Percentiles rank a stretch among this genome's conserved stretches.
Evolutionary conservation across 129 eudicot genomes (phyloP).

Genomic region (Tanacetum coccineum): DNA sequence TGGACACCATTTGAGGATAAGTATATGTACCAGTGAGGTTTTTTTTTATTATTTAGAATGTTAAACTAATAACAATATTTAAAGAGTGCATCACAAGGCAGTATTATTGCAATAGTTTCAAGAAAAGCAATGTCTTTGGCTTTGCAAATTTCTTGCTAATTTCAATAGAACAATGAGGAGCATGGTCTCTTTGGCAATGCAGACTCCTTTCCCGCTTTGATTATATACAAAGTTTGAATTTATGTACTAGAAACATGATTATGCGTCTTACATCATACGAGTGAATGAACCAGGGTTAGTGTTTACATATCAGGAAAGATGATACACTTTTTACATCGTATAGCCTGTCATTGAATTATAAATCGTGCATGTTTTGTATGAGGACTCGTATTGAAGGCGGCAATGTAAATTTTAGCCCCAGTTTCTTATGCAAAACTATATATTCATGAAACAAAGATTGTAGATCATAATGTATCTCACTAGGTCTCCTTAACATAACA

Average conservation of each 20-base stretch:
- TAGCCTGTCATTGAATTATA: not conserved
- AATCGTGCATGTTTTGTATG: not conserved
- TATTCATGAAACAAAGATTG: too few relatives aligned
- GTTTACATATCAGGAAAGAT: not conserved
- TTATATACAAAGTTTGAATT: not conserved
- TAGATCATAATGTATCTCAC: too few relatives aligned
- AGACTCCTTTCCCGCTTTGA: not conserved
- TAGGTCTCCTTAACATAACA: too few relatives aligned
- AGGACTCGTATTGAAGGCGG: not conserved
- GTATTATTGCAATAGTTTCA: not conserved
- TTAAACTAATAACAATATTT: not conserved
- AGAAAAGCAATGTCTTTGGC: too few relatives aligned
- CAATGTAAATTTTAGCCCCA: too few relatives aligned
- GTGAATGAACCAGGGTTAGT: not conserved
- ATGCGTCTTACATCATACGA: not conserved
- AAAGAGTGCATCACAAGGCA: conserved; percentile 13
- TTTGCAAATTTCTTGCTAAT: too few relatives aligned
- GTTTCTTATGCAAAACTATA: too few relatives aligned
- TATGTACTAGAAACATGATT: not conserved
- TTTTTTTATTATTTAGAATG: conserved; percentile 5
- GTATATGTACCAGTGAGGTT: conserved; percentile 7
- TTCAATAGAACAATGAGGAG: too few relatives aligned
- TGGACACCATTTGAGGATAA: not conserved
- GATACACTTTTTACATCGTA: not conserved
- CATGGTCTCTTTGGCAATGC: too few relatives aligned